phyloP scores from a whole-genome alignment of 129 eudicot genomes.

The Flaveria brownii region DNA sequence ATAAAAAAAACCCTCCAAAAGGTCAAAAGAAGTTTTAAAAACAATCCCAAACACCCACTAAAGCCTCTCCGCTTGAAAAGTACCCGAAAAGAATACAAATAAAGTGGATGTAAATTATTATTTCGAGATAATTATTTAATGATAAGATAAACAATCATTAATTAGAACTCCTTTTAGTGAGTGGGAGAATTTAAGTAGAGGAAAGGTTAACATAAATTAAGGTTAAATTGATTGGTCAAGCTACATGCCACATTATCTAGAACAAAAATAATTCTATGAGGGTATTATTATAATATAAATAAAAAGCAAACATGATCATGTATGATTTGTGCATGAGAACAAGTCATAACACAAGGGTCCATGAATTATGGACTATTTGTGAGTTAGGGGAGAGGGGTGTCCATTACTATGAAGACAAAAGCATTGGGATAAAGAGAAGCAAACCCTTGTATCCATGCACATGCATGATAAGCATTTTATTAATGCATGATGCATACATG shows the following conservation, averaged over 20 bases:
- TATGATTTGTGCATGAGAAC: slow-evolving; percentile 35
- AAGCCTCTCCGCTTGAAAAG: background rate
- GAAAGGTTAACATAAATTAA: slow-evolving; percentile 23
- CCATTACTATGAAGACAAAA: slow-evolving; percentile 36
- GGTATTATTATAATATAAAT: slow-evolving; percentile 13
- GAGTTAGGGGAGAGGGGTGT: slow-evolving; percentile 19
- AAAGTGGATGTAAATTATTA: slow-evolving; percentile 14
- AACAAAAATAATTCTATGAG: slow-evolving; percentile 7
- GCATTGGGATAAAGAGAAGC: slow-evolving; percentile 42
- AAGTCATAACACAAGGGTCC: slow-evolving; percentile 32
- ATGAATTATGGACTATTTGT: slow-evolving; percentile 35
- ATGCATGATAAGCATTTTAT: slow-evolving; percentile 24
- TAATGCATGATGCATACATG: slow-evolving; percentile 15
- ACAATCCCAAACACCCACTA: too few species aligned
- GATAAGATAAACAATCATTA: slow-evolving; percentile 27
- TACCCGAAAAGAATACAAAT: slow-evolving; percentile 15
- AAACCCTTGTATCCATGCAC: slow-evolving; percentile 36
- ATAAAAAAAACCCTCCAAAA: too few species aligned
- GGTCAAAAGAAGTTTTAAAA: too few species aligned
- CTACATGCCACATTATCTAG: slow-evolving; percentile 22
- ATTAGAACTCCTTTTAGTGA: slow-evolving; percentile 34
- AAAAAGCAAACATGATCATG: slow-evolving; percentile 30
- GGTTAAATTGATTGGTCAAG: slow-evolving; percentile 24
- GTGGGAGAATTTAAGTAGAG: slow-evolving; percentile 29
- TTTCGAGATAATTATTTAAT: background rate